phyloP scores from a whole-genome alignment of 306 rosid genomes.

The Rosa multiflora region DNA sequence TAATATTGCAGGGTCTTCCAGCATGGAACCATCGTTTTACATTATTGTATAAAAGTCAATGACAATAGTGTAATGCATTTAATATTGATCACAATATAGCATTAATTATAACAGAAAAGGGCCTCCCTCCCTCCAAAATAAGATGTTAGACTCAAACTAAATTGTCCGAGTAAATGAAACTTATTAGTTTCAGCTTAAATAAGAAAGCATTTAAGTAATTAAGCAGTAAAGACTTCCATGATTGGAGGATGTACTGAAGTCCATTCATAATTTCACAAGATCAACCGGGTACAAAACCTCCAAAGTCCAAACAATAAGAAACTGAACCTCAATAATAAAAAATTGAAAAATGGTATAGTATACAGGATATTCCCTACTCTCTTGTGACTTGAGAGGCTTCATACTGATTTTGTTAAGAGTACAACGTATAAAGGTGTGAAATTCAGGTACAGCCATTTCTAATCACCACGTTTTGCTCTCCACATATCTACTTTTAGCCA shows the following conservation, averaged over 20 bases:
- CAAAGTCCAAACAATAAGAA: not conserved
- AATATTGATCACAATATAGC: not conserved
- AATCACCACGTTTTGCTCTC: not conserved
- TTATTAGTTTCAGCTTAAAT: not conserved
- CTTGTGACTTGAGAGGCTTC: not conserved
- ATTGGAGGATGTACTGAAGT: not conserved
- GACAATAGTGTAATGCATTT: not conserved
- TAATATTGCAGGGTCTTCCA: not conserved
- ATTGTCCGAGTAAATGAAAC: not conserved
- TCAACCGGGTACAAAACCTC: not conserved
- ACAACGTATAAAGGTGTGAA: not conserved
- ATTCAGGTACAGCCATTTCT: not conserved
- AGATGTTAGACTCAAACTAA: not conserved
- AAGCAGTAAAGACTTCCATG: not conserved
- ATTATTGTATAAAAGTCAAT: not conserved
- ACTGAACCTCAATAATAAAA: not conserved
- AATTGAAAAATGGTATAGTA: not conserved
- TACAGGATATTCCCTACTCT: not conserved
- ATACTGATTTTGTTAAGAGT: not conserved
- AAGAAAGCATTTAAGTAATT: not conserved
- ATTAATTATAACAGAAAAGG: not conserved
- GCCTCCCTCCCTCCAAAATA: not conserved
- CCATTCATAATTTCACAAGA: not conserved
- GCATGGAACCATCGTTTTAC: not conserved
- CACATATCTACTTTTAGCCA: not conserved